Percentiles rank a stretch among this genome's conserved stretches.
These are phyloP conservation scores for Yarrowia galli DNA, from an alignment of 1,139 yeast species.

Conservation along the genomic window DNA sequence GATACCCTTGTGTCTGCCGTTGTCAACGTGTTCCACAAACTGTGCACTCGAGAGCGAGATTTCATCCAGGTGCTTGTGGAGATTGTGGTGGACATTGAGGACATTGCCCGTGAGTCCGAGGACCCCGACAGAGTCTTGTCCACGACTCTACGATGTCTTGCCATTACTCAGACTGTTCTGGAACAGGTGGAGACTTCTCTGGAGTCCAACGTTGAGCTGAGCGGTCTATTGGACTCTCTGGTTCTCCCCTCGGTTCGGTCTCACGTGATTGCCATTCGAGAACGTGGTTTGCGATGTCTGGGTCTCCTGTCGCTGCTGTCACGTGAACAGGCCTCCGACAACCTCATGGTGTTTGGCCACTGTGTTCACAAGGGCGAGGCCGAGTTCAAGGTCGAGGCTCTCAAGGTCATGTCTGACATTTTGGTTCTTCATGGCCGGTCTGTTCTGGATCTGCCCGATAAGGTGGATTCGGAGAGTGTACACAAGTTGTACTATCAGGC, in stretches of 20 bases:
- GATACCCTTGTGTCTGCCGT: conserved; percentile 65
- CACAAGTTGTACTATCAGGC: conserved; percentile 75
- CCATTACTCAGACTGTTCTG: conserved; percentile 73
- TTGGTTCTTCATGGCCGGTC: conserved; percentile 76
- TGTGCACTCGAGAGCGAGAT: conserved; percentile 82
- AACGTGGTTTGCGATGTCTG: conserved; percentile 74
- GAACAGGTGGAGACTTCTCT: conserved; percentile 71
- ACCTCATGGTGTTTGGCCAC: conserved; percentile 62
- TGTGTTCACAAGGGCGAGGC: conserved; percentile 70
- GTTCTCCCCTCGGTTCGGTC: conserved; percentile 83
- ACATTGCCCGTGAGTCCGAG: conserved; percentile 56
- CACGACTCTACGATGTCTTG: conserved; percentile 50
- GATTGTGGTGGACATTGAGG: conserved; percentile 83
- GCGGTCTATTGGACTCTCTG: conserved; percentile 75
- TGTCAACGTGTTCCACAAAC: conserved; percentile 68
- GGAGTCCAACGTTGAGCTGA: conserved; percentile 69
- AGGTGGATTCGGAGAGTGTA: conserved; percentile 65
- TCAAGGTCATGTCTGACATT: conserved; percentile 78
- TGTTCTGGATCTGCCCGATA: conserved; percentile 68
- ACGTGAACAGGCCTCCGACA: conserved; percentile 62
- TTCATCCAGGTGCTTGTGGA: conserved; percentile 87
- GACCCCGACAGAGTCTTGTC: conserved; percentile 41
- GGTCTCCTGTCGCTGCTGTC: conserved; percentile 84
- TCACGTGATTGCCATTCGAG: conserved; percentile 65
- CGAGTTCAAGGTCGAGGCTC: conserved; percentile 64